Evolutionary conservation across 306 rosid genomes (phyloP).

Genomic region (Acacia acuminata): DNA sequence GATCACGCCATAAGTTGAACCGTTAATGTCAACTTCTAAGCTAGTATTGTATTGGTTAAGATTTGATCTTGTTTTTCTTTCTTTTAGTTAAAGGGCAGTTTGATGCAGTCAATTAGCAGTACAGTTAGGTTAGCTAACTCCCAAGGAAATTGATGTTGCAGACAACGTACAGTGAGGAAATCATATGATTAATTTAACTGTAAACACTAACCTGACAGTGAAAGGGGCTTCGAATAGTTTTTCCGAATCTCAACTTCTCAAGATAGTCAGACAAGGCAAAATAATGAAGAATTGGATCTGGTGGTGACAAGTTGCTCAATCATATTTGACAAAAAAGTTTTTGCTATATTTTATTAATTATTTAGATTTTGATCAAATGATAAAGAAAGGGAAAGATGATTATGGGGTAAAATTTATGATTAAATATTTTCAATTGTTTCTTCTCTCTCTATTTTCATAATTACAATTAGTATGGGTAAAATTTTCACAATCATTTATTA

Average conservation of each 20-base stretch:
- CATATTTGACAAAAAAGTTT: not conserved
- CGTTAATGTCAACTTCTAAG: not conserved
- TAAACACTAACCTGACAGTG: not conserved
- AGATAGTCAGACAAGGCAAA: constrained; percentile 22
- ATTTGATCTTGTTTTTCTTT: constrained; percentile 1
- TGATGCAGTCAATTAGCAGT: not conserved
- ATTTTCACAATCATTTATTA: too few species aligned
- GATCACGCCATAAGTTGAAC: constrained; percentile 19
- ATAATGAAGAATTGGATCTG: constrained; percentile 12
- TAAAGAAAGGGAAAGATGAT: too few species aligned
- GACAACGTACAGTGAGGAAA: constrained; percentile 15
- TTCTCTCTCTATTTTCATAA: too few species aligned
- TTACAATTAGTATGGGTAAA: too few species aligned
- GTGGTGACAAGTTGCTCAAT: constrained; percentile 28
- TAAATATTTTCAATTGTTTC: too few species aligned
- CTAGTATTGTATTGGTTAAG: constrained; percentile 24
- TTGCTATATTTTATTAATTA: not conserved
- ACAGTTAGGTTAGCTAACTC: constrained; percentile 17
- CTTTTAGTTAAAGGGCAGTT: constrained; percentile 14
- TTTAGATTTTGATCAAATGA: too few species aligned
- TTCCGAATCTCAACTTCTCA: not conserved
- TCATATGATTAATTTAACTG: not conserved
- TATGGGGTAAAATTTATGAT: too few species aligned
- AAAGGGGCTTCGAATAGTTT: not conserved
- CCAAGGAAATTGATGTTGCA: constrained; percentile 10